Conservation (phyloP, 2,329 filamentous ascomycete genomes). For the Nemania bipapillata region DNA sequence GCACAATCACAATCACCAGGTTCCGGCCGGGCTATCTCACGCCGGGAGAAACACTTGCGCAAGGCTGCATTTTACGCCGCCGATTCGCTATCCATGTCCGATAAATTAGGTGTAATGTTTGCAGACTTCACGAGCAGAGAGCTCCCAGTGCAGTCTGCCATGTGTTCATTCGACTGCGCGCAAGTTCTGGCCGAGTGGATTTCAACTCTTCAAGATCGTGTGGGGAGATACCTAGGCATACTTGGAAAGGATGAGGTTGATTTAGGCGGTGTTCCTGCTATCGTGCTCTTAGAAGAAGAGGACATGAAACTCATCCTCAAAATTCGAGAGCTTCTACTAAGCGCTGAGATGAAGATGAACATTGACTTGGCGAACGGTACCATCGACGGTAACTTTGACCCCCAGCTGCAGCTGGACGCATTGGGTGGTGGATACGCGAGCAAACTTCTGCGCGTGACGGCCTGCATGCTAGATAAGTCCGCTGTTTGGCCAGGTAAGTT, state of each 20-base stretch:
- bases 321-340: constrained; percentile 79
- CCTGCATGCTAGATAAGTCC: constrained; percentile 86
- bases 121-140: constrained; percentile 85
- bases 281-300: constrained; percentile 91
- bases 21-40: constrained; percentile 65
- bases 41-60: constrained; percentile 85
- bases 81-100: constrained; percentile 87
- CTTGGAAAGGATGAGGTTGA: constrained; percentile 86
- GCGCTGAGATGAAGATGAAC: constrained; percentile 82
- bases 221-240: constrained; percentile 88
- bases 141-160: constrained; percentile 86
- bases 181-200: constrained; percentile 96
- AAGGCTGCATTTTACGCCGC: constrained; percentile 97
- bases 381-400: constrained; percentile 62
- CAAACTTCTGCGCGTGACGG: constrained; percentile 84
- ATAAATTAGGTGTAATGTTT: constrained; percentile 85
- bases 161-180: constrained; percentile 93
- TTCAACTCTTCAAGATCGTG: constrained; percentile 89
- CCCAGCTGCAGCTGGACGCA: constrained; percentile 67
- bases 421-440: constrained; percentile 83
- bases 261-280: constrained; percentile 79
- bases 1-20: constrained; percentile 45
- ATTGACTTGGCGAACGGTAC: constrained; percentile 61
- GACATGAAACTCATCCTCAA: constrained; percentile 87
- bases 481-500: constrained; percentile 89